Base-by-base conservation (phyloP, 164 flowering plant genomes). In the Piper betle region DNA sequence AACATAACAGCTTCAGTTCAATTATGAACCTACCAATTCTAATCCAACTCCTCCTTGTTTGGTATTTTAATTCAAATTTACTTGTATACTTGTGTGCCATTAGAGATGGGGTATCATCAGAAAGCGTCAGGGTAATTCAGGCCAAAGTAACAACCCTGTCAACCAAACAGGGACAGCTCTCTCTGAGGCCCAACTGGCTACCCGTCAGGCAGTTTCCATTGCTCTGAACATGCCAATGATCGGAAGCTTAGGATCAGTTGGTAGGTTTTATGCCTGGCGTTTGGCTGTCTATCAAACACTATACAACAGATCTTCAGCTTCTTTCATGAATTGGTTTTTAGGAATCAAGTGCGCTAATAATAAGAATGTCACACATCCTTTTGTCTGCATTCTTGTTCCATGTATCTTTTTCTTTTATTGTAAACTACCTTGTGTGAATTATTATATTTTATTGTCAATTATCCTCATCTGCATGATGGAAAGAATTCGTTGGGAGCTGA, bases 31-130 rank as follows among this genome's bases (percentile, higher is more conserved):
- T 10, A 9, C 7, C 13, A 11, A 38, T 16, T 17, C 41, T 12
- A 37, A 5, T 53, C n/a, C 20, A n/a, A n/a, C n/a, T 16, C 19
- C 55, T 17, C 20, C 15, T 15, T 15, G n/a, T 53, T 53, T n/a
- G n/a, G n/a, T n/a, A n/a, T n/a, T n/a, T n/a, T n/a, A n/a, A n/a
- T n/a, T n/a, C n/a, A n/a, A n/a, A n/a, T n/a, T n/a, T n/a, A 55
- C 13, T 20, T 19, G 13, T 25, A 12, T 55, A 10, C 25, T 55
- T 6, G 57, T 42, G 33, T 66, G 40, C 52, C 19, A 74, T 72
- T 84, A 91, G 98, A 84, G 97, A 62, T 93, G 96, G 98, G 61
- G 77, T 18, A 76, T 70, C 70, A 69, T 92, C 58, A 80, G 75
- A 75, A 90, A 80, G 73, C 37, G 60, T n/a, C 65, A 75, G 52